A percentile compares a stretch with the other conserved stretches of the same genome.
Conservation (phyloP, 164 flowering plant genomes). For the Magnolia officinalis region DNA sequence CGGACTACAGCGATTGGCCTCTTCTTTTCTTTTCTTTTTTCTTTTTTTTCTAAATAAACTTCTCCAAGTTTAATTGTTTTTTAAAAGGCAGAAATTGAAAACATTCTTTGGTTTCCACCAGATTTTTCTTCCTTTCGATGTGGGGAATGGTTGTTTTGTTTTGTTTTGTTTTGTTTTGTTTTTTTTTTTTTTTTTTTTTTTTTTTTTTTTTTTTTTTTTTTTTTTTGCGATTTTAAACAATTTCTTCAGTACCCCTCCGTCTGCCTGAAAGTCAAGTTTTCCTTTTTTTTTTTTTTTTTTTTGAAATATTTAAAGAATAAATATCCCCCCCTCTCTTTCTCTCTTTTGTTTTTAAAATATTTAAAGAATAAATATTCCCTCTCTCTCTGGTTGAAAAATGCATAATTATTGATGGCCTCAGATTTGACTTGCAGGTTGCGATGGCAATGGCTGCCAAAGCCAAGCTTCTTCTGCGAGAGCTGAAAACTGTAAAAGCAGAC, state of each 20-base stretch:
- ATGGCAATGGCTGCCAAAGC: conserved; percentile 98
- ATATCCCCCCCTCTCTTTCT: too few relatives aligned
- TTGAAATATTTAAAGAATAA: not conserved
- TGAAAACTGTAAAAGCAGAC: conserved; percentile 92
- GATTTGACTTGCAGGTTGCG: conserved; percentile 62
- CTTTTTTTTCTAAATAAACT: not conserved
- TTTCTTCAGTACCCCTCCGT: too few relatives aligned
- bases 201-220: too few relatives aligned
- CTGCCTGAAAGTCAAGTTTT: too few relatives aligned
- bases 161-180: too few relatives aligned
- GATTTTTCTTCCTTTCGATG: not conserved
- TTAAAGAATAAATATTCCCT: not conserved
- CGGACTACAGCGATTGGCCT: too few relatives aligned
- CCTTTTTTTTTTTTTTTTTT: too few relatives aligned
- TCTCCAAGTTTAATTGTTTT: not conserved
- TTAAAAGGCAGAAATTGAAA: not conserved
- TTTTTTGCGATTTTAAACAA: too few relatives aligned
- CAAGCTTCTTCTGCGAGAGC: conserved; percentile 83
- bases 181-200: too few relatives aligned
- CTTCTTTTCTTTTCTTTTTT: too few relatives aligned
- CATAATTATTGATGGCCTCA: not conserved
- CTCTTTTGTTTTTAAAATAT: not conserved
- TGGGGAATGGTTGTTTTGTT: too few relatives aligned
- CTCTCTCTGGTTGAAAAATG: not conserved
- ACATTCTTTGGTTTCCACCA: not conserved